phyloP scores from a whole-genome alignment of 148 eudicot species.

The Chenopodium quinoa region DNA sequence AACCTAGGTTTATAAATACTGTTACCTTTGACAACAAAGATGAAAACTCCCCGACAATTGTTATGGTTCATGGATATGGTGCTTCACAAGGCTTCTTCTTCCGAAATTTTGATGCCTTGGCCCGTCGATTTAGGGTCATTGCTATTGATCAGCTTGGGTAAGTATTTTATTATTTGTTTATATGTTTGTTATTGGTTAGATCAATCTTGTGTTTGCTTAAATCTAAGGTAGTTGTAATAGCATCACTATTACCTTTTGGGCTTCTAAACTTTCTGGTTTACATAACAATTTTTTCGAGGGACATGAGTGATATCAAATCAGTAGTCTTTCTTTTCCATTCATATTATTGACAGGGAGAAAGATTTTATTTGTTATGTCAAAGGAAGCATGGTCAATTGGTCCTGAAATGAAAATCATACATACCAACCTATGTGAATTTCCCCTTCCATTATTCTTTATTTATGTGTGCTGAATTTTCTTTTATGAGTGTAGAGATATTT shows the following conservation, averaged over 20 bases:
- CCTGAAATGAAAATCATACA: not conserved
- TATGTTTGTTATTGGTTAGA: too few species aligned
- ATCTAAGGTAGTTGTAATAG: not conserved
- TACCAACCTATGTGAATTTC: not conserved
- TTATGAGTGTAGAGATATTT: not conserved
- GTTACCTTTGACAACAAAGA: conserved; percentile 73
- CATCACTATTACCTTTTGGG: not conserved
- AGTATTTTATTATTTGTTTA: not conserved
- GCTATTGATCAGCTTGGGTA: conserved; percentile 98
- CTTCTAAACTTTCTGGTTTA: not conserved
- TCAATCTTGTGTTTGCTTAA: not conserved
- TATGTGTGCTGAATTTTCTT: not conserved
- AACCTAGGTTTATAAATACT: conserved; percentile 82
- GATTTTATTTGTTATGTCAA: not conserved
- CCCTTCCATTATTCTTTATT: not conserved
- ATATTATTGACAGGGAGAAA: not conserved
- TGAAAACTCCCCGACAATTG: conserved; percentile 68
- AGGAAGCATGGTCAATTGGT: not conserved
- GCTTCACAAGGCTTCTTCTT: conserved; percentile 99
- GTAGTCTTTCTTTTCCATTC: not conserved
- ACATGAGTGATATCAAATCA: not conserved
- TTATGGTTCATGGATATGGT: conserved; percentile 94
- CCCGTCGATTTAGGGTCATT: conserved; percentile 70
- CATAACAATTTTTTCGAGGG: not conserved
- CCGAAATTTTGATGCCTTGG: conserved; percentile 86